Percentiles rank a stretch among this genome's conserved stretches.
Evolutionary conservation across 176 grass and related monocot species (phyloP).

Genomic region (Zea luxurians): DNA sequence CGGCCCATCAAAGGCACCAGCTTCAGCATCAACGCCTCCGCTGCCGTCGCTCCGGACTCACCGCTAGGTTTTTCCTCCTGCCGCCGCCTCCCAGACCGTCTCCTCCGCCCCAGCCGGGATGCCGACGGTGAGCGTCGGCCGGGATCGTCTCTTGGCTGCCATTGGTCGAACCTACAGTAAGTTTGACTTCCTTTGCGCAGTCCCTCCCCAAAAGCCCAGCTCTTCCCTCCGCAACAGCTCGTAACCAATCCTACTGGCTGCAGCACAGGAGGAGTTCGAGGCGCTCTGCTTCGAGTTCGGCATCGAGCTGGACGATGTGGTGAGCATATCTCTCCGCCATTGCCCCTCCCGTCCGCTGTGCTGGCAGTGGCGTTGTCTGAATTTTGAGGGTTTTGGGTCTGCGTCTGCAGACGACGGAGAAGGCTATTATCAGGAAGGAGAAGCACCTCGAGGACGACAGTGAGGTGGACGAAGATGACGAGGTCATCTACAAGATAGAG

Average conservation of each 20-base stretch:
- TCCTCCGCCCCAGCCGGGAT: not conserved
- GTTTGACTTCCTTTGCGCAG: not conserved
- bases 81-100: constrained; percentile 34
- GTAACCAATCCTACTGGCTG: constrained; percentile 10
- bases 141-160: constrained; percentile 63
- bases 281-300: constrained; percentile 86
- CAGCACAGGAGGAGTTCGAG: constrained; percentile 86
- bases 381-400: not conserved
- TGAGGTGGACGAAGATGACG: constrained; percentile 57
- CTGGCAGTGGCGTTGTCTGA: not conserved
- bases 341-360: not conserved
- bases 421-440: constrained; percentile 89
- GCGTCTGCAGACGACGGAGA: constrained; percentile 70
- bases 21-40: too few species aligned
- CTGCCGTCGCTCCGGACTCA: too few species aligned
- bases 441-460: constrained; percentile 72
- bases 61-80: not conserved
- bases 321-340: constrained; percentile 27
- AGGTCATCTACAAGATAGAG: constrained; percentile 97
- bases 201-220: too few species aligned
- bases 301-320: constrained; percentile 98
- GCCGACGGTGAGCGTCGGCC: constrained; percentile 71
- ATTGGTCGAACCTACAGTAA: constrained; percentile 64
- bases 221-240: not conserved
- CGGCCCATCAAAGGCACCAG: too few species aligned